Conservation (phyloP, 306 rosid genomes). For the Cicer yamashitae region DNA sequence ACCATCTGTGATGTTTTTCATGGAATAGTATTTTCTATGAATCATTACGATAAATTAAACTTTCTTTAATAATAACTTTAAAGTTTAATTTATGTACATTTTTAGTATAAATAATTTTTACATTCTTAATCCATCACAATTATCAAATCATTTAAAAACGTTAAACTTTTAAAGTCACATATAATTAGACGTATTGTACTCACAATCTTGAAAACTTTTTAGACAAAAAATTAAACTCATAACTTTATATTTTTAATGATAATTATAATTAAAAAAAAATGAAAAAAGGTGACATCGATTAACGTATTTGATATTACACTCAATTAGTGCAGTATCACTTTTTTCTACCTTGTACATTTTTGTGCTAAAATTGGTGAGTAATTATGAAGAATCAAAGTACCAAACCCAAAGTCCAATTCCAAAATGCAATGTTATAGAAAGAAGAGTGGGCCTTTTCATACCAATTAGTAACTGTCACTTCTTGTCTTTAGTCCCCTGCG, state of each 20-base stretch:
- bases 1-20: slow-evolving; percentile 6
- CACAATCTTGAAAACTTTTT: no score
- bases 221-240: no score
- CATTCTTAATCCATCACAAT: no score
- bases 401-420: neutral
- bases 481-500: slow-evolving; percentile 25
- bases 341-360: slow-evolving; percentile 25
- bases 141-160: no score
- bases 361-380: slow-evolving; percentile 29
- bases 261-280: no score
- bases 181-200: no score
- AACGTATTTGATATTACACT: slow-evolving; percentile 12
- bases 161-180: no score
- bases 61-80: no score
- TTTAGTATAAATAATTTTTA: no score
- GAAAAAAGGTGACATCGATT: neutral
- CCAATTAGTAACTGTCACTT: slow-evolving; percentile 39
- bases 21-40: slow-evolving; percentile 6
- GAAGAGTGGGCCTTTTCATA: slow-evolving; percentile 24
- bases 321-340: slow-evolving; percentile 28
- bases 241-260: no score
- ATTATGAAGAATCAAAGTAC: slow-evolving; percentile 18
- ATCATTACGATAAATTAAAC: no score
- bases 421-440: slow-evolving; percentile 15
- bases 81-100: no score